Conservation (phyloP, 495 filamentous ascomycete species). For the Penicillium pulvis region DNA sequence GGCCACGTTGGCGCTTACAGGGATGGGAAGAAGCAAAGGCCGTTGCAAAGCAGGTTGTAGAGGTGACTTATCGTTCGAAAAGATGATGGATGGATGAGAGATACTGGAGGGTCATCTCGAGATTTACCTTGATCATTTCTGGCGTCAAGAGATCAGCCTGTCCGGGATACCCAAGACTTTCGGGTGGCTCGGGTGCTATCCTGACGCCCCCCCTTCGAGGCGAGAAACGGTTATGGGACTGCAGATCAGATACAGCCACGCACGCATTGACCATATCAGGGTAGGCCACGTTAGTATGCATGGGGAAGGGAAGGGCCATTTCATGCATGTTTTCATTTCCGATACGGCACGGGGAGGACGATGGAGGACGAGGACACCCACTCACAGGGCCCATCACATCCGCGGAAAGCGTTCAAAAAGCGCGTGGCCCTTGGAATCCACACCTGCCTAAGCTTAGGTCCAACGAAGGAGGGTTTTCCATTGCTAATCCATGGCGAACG, state of each 20-base stretch:
- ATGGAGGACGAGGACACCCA: neutral
- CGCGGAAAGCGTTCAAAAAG: neutral
- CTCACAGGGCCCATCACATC: neutral
- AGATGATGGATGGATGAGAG: neutral
- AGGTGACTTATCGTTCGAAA: neutral
- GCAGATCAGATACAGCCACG: slow-evolving; percentile 7
- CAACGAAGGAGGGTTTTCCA: neutral
- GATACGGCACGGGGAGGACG: neutral
- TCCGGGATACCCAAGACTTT: neutral
- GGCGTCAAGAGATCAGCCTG: neutral
- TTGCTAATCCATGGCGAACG: neutral
- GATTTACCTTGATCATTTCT: neutral
- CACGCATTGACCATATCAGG: slow-evolving; percentile 7
- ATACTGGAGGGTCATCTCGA: neutral
- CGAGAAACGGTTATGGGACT: slow-evolving; percentile 6
- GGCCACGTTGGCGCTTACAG: neutral
- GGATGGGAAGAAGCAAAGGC: neutral
- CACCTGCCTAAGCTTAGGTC: neutral
- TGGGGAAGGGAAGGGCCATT: slow-evolving; percentile 2
- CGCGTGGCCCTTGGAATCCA: neutral
- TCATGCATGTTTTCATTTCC: slow-evolving; percentile 10
- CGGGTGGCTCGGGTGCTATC: neutral
- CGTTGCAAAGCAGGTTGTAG: neutral
- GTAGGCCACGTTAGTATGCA: slow-evolving; percentile 13
- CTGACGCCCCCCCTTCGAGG: slow-evolving; percentile 1